A percentile compares a stretch with the other conserved stretches of the same genome.
Conservation (phyloP, 2,329 filamentous ascomycete species). For the Parastagonospora nodorum region DNA sequence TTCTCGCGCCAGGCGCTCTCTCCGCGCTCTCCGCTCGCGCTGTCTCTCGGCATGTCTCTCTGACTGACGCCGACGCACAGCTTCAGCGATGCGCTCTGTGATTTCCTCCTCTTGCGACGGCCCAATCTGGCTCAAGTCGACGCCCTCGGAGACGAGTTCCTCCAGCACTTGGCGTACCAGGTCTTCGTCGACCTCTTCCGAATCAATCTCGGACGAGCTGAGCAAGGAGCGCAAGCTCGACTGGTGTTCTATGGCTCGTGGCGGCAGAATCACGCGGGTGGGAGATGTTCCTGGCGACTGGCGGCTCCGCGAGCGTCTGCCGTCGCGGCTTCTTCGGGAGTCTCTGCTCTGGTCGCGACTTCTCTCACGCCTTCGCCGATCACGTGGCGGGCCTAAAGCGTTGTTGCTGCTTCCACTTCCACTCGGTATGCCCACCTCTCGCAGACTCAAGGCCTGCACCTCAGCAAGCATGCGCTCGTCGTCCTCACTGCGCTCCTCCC, state of each 20-base stretch:
- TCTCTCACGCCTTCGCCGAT: conserved; percentile 40
- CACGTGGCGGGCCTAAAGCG: conserved; percentile 32
- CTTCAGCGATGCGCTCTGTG: conserved; percentile 86
- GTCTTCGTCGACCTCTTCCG: conserved; percentile 80
- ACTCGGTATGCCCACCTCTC: conserved; percentile 63
- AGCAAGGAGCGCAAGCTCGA: conserved; percentile 84
- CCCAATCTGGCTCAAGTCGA: conserved; percentile 87
- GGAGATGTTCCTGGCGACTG: conserved; percentile 27
- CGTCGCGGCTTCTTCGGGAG: conserved; percentile 31
- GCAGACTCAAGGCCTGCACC: conserved; percentile 74
- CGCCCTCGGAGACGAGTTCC: conserved; percentile 83
- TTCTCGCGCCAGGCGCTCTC: conserved; percentile 48
- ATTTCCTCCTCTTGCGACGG: conserved; percentile 85
- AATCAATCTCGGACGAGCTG: conserved; percentile 76
- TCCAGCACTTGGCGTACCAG: conserved; percentile 88
- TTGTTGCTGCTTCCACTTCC: conserved; percentile 47
- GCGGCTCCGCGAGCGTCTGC: conserved; percentile 31
- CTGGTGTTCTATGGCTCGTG: conserved; percentile 80
- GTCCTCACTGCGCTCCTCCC: conserved; percentile 61
- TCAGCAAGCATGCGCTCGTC: conserved; percentile 73
- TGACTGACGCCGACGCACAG: conserved; percentile 77
- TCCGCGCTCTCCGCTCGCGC: conserved; percentile 47
- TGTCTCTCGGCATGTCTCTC: conserved; percentile 63
- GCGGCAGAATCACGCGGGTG: conserved; percentile 29
- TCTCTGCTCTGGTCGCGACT: conserved; percentile 47